Evolutionary conservation across 805 yeast genomes (phyloP), one percentile per base, ranked within the genome.

Genomic region (Candida pseudofarinosa): DNA sequence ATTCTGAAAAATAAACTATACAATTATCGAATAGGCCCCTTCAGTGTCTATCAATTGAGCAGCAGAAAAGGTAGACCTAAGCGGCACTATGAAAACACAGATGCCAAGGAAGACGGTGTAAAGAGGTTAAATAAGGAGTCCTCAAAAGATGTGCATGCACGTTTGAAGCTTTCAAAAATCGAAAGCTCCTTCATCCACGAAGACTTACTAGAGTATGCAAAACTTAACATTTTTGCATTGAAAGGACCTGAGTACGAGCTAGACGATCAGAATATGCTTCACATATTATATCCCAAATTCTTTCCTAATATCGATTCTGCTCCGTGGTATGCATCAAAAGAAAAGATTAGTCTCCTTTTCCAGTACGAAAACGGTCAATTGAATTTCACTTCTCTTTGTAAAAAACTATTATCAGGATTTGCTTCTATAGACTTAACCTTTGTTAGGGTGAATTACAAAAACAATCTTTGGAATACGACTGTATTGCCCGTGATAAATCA

Each of bases 211-310:
- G 59, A 62, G 20, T 59, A 47, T 28, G 71, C 76, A 16, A 67
- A 66, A 41, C 58, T 71, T 41, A 64, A 74, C 1, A 65, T 66
- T 19, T 40, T 63, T 37, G 73, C 72, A 19, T 63, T 70, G n/a
- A 71, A 68, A 45, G 75, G 75, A 4, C 51, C 63, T 4, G 49
- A 59, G 31, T 67, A 67, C 50, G 46, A 53, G 18, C 58, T 69
- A 41, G 61, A 57, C 37, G 74, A 69, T 41, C 76, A 70, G 44
- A 69, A 67, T 42, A 61, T 68, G 61, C 54, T 69, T 34, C 75
- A 71, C 42, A 69, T 71, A 23, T 53, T 69, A 14, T 71, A 71
- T 48, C 76, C 76, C 12, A 67, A 67, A 39, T 68, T 67, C 51
- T 70, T 63, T 39, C 73, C 73, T 34, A 69, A 69, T 38, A 56